Evolutionary conservation across 163 green algal genomes (phyloP), one percentile per base, ranked within the genome.

Genomic region (Chlamydomonas reinhardtii): DNA sequence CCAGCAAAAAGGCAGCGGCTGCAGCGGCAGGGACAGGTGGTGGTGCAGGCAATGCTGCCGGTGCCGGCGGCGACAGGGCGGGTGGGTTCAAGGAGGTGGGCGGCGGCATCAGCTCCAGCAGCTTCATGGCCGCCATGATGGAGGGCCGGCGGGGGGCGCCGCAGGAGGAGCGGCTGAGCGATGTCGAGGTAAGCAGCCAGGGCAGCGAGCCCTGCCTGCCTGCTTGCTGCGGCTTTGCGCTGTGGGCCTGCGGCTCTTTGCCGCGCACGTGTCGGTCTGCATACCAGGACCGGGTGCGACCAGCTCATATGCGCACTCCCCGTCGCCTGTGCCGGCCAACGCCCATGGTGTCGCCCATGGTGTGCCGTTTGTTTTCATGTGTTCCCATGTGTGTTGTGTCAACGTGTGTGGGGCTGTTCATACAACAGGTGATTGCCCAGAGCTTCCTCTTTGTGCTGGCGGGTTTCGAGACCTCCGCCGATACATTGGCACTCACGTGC

Each of bases 401-500:
- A 54, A 6, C 43, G 43, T 54, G 43, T 54, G 43, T 54, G 43
- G 6, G 43, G 6, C 43, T 54, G 6, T 54, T 54, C 43, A 6
- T 54, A 11, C 43, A 1, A 66, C 66, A 73, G 66, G 31, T 73
- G 16, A 73, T 73, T 31, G 17, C 66, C 3, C 66, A 73, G 66
- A 43, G n/a, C 66, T 73, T 73, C 31, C 90, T 73, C 0, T 92
- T 93, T 73, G 83, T 91, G 1, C 37, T 93, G 29, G 90, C 91
- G 31, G 93, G 93, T 27, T 95, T 93, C 66, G 93, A 94, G 73
- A 95, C 94, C 5, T 95, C 93, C 17, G 92, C 93, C 59, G 94
- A 89, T 62, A 92, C 94, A n/a, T 83, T 96, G n/a, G 74, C 85
- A 4, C 94, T 90, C 73, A 73, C 91, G 19, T 54, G 92, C 2